Evolutionary conservation across 1,284 basidiomycete species (phyloP).

Genomic region (Malassezia vespertilionis): DNA sequence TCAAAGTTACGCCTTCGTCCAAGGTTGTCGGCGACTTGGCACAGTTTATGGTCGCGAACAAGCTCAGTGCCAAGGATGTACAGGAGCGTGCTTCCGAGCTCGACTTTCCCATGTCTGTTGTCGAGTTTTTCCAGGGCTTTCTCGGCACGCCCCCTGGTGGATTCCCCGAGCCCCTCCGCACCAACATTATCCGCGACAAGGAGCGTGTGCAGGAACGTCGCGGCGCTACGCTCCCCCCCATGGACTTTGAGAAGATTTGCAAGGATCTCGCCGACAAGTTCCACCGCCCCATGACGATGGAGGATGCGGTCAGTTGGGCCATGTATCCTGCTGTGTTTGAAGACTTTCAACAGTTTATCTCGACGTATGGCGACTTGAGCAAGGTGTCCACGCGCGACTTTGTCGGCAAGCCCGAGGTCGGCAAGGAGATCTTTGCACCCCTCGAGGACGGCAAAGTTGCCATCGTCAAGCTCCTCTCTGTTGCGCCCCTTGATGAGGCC

Average conservation of each 20-base stretch:
- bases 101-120: constrained; percentile 75
- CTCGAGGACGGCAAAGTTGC: constrained; percentile 93
- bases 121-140: constrained; percentile 60
- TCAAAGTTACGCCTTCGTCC: constrained; percentile 98
- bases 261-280: constrained; percentile 82
- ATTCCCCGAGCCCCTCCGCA: constrained; percentile 91
- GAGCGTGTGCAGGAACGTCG: constrained; percentile 85
- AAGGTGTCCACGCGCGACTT: constrained; percentile 87
- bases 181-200: constrained; percentile 84
- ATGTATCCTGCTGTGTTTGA: constrained; percentile 97
- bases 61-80: constrained; percentile 74
- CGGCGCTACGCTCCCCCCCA: constrained; percentile 70
- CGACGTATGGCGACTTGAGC: constrained; percentile 81
- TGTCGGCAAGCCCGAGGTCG: constrained; percentile 77
- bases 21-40: constrained; percentile 99
- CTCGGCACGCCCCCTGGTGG: constrained; percentile 68
- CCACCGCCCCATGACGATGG: constrained; percentile 71
- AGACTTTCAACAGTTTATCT: constrained; percentile 85
- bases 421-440: constrained; percentile 90
- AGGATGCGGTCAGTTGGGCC: constrained; percentile 84
- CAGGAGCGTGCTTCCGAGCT: constrained; percentile 72
- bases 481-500: constrained; percentile 81
- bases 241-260: constrained; percentile 94
- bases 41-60: constrained; percentile 90
- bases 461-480: constrained; percentile 88